Percentiles rank a stretch among this genome's conserved stretches.
Conservation (phyloP, 495 filamentous ascomycete genomes). For the Hypoxylon fragiforme region DNA sequence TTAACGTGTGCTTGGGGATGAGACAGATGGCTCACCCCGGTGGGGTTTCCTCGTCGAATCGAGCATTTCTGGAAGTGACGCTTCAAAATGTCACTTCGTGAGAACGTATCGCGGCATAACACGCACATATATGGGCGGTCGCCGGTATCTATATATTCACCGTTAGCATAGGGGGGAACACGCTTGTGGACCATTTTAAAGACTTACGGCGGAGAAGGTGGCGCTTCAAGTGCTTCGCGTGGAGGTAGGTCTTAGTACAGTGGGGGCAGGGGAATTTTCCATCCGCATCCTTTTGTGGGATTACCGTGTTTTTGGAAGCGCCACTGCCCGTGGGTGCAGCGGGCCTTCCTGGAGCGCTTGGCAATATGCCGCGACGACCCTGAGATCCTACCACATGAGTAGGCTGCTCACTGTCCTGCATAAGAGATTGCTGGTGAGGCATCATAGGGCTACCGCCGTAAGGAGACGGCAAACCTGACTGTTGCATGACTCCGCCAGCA, state of each 20-base stretch:
- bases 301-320: conserved; percentile 74
- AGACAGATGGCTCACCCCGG: conserved; percentile 86
- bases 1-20: conserved; percentile 87
- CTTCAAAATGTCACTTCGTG: conserved; percentile 96
- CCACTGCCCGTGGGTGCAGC: conserved; percentile 63
- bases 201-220: conserved; percentile 92
- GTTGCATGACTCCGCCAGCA: conserved; percentile 59
- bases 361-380: conserved; percentile 83
- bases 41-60: conserved; percentile 90
- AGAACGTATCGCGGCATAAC: conserved; percentile 97
- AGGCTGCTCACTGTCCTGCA: conserved; percentile 60
- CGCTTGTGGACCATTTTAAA: conserved; percentile 7
- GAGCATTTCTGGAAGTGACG: conserved; percentile 99
- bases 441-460: conserved; percentile 55
- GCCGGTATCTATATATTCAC: conserved; percentile 72
- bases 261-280: conserved; percentile 97
- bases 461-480: conserved; percentile 52
- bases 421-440: conserved; percentile 41
- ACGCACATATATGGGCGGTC: conserved; percentile 97
- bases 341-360: conserved; percentile 83
- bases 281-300: conserved; percentile 90
- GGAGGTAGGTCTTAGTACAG: conserved; percentile 96
- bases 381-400: conserved; percentile 93
- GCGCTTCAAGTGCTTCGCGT: conserved; percentile 95
- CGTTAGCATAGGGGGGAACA: conserved; percentile 20